Percentiles rank a stretch among this genome's conserved stretches.
Conservation (phyloP, 768 basidiomycete species). For the Rickenella mellea region DNA sequence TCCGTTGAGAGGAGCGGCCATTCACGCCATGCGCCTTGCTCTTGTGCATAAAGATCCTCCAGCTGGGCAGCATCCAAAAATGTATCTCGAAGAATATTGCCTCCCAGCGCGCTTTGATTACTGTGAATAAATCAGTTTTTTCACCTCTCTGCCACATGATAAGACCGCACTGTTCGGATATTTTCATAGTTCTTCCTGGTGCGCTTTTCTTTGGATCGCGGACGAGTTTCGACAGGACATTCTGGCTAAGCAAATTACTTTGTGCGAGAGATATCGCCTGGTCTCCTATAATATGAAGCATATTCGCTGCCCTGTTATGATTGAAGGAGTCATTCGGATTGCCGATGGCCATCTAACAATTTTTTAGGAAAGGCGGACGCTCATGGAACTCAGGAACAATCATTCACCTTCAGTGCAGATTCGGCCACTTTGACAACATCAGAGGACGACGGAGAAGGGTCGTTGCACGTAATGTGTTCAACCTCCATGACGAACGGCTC, state of each 20-base stretch:
- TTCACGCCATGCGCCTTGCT: slow-evolving; percentile 49
- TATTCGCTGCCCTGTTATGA: slow-evolving; percentile 40
- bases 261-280: slow-evolving; percentile 45
- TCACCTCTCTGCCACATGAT: slow-evolving; percentile 7
- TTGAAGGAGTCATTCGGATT: slow-evolving; percentile 65
- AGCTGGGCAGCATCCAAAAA: slow-evolving; percentile 64
- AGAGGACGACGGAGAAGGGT: slow-evolving; percentile 14
- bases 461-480: slow-evolving; percentile 25
- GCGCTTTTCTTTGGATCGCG: slow-evolving; percentile 51
- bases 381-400: not conserved
- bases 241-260: slow-evolving; percentile 49
- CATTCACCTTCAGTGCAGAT: slow-evolving; percentile 56
- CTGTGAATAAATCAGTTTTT: slow-evolving; percentile 22
- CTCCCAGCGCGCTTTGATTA: slow-evolving; percentile 60
- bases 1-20: slow-evolving; percentile 78
- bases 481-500: slow-evolving; percentile 41
- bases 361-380: not conserved
- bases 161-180: slow-evolving; percentile 53
- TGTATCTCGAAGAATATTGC: slow-evolving; percentile 51
- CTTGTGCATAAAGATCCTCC: slow-evolving; percentile 42
- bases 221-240: slow-evolving; percentile 56
- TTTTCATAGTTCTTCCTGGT: slow-evolving; percentile 68
- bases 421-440: slow-evolving; percentile 51
- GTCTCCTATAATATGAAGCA: slow-evolving; percentile 52
- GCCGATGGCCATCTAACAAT: slow-evolving; percentile 62